These are phyloP conservation scores for Macrophomina tecta DNA, from an alignment of 2,329 filamentous ascomycete genomes.

Conservation along the genomic window DNA sequence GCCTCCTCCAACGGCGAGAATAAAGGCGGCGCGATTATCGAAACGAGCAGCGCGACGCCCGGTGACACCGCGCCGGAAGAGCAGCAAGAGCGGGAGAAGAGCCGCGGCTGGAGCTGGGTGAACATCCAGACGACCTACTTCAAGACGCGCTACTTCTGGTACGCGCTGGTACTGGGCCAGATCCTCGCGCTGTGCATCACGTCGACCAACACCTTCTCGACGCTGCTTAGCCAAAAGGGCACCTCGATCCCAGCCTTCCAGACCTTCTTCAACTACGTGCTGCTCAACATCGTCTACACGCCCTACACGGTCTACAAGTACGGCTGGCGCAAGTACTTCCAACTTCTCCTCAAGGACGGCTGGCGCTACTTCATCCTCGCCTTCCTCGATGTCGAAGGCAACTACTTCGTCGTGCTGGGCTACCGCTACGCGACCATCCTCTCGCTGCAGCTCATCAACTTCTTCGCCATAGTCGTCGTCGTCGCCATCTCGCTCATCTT, in stretches of 20 bases:
- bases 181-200: conserved; percentile 88
- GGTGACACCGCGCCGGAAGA: background rate
- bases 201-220: conserved; percentile 87
- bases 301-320: conserved; percentile 79
- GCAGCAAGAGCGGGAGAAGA: background rate
- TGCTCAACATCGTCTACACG: conserved; percentile 83
- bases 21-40: conserved; percentile 5
- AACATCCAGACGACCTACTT: conserved; percentile 22
- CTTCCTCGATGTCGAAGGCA: conserved; percentile 94
- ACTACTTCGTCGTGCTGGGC: conserved; percentile 96
- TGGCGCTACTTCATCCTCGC: conserved; percentile 95
- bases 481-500: conserved; percentile 83
- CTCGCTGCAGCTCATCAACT: conserved; percentile 94
- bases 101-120: conserved; percentile 6
- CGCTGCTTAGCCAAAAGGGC: conserved; percentile 67
- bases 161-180: conserved; percentile 54
- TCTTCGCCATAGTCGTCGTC: conserved; percentile 96
- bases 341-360: conserved; percentile 71
- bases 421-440: conserved; percentile 93
- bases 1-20: background rate
- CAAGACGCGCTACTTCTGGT: conserved; percentile 30
- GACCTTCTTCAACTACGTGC: conserved; percentile 90
- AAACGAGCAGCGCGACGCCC: background rate
- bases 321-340: conserved; percentile 72
- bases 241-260: conserved; percentile 94